Percentiles rank a stretch among this genome's conserved stretches.
phyloP scores from a whole-genome alignment of 129 eudicot genomes.

The Pseudognaphalium luteoalbum region DNA sequence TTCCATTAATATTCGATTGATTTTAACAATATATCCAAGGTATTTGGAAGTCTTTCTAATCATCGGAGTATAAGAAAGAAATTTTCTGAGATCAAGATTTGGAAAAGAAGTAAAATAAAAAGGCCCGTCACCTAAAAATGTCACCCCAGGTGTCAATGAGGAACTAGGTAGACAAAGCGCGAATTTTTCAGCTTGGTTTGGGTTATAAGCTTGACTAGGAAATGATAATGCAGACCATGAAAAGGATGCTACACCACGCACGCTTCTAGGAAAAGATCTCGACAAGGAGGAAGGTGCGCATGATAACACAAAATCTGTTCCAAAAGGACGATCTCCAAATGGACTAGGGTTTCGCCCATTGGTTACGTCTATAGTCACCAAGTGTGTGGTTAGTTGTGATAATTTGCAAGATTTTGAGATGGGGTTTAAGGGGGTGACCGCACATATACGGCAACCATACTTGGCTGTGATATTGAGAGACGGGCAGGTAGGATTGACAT shows the following conservation, averaged over 20 bases:
- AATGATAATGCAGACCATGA: neutral
- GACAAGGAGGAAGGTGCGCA: neutral
- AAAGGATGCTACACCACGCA: neutral
- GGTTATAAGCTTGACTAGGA: neutral
- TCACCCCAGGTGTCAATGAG: neutral
- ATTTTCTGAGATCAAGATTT: neutral
- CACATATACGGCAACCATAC: neutral
- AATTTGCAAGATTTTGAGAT: slow-evolving; percentile 4
- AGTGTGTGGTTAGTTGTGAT: slow-evolving; percentile 11
- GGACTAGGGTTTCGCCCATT: neutral
- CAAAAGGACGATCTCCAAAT: neutral
- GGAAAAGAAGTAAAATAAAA: slow-evolving; percentile 3
- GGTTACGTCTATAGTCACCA: neutral
- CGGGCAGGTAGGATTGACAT: slow-evolving; percentile 1
- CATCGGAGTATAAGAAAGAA: slow-evolving; percentile 7
- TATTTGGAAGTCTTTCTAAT: neutral
- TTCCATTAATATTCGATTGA: neutral
- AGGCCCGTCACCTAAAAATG: slow-evolving; percentile 11
- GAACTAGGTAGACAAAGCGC: neutral
- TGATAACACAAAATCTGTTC: neutral
- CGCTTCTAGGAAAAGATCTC: neutral
- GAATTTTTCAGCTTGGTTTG: neutral
- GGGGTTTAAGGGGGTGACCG: neutral
- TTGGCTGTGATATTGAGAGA: slow-evolving; percentile 4
- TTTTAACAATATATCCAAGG: neutral